phyloP scores from a whole-genome alignment of 1,139 yeast genomes.

The Debaryomyces subglobosus region DNA sequence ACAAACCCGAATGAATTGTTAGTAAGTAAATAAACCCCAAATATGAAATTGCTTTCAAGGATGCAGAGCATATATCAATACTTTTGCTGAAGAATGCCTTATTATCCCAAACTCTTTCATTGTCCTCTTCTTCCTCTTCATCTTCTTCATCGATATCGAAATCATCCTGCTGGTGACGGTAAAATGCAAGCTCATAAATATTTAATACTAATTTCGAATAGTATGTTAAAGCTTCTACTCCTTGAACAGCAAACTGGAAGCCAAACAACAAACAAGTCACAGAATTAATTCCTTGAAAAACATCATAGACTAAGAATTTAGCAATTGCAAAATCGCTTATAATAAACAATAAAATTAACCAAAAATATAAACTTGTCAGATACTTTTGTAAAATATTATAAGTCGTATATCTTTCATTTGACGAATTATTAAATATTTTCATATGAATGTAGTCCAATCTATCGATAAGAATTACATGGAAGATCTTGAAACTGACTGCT shows the following conservation, averaged over 20 bases:
- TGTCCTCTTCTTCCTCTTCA: constrained; percentile 48
- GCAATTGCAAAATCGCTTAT: constrained; percentile 56
- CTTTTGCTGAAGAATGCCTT: constrained; percentile 64
- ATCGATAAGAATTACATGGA: constrained; percentile 74
- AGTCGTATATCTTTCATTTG: constrained; percentile 31
- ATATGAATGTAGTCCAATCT: constrained; percentile 58
- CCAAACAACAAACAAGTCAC: constrained; percentile 66
- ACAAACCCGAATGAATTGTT: constrained; percentile 52
- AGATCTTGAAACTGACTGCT: constrained; percentile 61
- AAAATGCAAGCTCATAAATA: constrained; percentile 55
- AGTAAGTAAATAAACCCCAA: constrained; percentile 40
- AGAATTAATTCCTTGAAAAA: constrained; percentile 53
- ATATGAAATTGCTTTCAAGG: constrained; percentile 42
- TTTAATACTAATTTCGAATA: constrained; percentile 55
- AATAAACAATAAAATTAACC: constrained; percentile 44
- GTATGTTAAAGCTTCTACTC: constrained; percentile 55
- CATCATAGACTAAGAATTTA: constrained; percentile 59
- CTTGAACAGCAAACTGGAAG: constrained; percentile 71
- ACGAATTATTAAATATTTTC: constrained; percentile 32
- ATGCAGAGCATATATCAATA: constrained; percentile 54
- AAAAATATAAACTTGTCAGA: constrained; percentile 23
- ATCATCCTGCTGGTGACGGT: constrained; percentile 17
- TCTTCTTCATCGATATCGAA: constrained; percentile 20
- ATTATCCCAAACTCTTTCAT: constrained; percentile 68
- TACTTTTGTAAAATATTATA: constrained; percentile 30